A percentile compares a stretch with the other conserved stretches of the same genome.
These are phyloP conservation scores for Sparassis latifolia DNA, from an alignment of 1,284 basidiomycete species.

Conservation along the genomic window DNA sequence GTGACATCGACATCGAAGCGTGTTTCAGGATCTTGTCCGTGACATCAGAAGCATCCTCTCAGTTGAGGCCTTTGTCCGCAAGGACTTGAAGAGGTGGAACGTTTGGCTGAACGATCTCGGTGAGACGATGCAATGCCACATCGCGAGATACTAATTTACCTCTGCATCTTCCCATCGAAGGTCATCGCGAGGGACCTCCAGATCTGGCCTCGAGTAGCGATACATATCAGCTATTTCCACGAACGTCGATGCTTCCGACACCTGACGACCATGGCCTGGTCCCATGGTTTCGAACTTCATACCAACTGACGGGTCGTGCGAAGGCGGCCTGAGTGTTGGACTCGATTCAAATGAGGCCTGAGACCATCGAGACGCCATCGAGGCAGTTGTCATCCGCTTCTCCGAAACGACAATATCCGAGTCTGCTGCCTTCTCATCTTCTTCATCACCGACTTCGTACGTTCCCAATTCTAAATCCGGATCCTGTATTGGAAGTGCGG, in stretches of 20 bases:
- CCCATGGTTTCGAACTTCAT: neutral
- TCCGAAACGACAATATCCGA: neutral
- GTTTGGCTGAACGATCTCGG: too few relatives aligned
- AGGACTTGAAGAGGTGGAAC: too few relatives aligned
- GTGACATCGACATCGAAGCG: too few relatives aligned
- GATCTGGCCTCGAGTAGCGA: too few relatives aligned
- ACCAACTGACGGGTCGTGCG: neutral
- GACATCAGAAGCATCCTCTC: too few relatives aligned
- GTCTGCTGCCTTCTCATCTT: neutral
- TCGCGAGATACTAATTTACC: too few relatives aligned
- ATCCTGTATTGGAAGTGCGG: constrained; percentile 34
- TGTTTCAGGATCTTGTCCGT: too few relatives aligned
- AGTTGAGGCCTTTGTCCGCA: too few relatives aligned
- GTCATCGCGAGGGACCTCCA: too few relatives aligned
- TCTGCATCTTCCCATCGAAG: too few relatives aligned
- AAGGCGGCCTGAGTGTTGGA: neutral
- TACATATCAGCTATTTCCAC: neutral
- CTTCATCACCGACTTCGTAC: neutral
- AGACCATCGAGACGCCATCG: neutral
- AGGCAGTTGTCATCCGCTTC: constrained; percentile 1
- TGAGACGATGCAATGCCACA: too few relatives aligned
- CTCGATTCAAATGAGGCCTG: constrained; percentile 1
- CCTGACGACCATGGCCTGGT: neutral
- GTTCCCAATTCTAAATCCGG: constrained; percentile 20
- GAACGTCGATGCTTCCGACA: neutral